These are phyloP conservation scores for Lepidium didymum DNA, from an alignment of 345 rosid species.

Conservation along the genomic window DNA sequence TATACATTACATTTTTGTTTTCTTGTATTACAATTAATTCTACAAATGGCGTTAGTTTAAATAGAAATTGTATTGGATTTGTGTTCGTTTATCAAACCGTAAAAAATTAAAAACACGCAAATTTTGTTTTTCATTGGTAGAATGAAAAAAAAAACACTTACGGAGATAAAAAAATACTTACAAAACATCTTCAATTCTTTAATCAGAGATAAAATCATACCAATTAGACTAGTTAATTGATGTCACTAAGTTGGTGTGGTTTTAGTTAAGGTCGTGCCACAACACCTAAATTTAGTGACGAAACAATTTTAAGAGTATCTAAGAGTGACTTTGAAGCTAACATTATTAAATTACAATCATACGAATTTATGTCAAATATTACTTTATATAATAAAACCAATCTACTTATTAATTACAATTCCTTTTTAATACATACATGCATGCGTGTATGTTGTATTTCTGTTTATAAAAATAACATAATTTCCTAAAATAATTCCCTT, in stretches of 20 bases:
- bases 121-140: too few species aligned
- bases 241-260: conserved; percentile 15
- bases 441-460: neutral
- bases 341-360: conserved; percentile 11
- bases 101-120: too few species aligned
- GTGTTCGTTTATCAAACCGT: too few species aligned
- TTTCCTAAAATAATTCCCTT: neutral
- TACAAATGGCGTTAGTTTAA: too few species aligned
- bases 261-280: conserved; percentile 14
- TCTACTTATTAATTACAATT: neutral
- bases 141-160: too few species aligned
- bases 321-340: conserved; percentile 27
- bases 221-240: too few species aligned
- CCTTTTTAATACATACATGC: conserved; percentile 1
- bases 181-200: too few species aligned
- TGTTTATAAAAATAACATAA: neutral
- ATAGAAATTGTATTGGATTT: too few species aligned
- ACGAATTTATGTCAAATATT: conserved; percentile 11
- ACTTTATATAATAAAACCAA: neutral
- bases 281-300: conserved; percentile 24
- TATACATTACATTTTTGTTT: too few species aligned
- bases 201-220: too few species aligned
- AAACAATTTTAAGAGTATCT: conserved; percentile 1
- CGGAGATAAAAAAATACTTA: too few species aligned
- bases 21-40: too few species aligned